Conservation (phyloP, 345 rosid genomes). For the Syzygium jambos region DNA sequence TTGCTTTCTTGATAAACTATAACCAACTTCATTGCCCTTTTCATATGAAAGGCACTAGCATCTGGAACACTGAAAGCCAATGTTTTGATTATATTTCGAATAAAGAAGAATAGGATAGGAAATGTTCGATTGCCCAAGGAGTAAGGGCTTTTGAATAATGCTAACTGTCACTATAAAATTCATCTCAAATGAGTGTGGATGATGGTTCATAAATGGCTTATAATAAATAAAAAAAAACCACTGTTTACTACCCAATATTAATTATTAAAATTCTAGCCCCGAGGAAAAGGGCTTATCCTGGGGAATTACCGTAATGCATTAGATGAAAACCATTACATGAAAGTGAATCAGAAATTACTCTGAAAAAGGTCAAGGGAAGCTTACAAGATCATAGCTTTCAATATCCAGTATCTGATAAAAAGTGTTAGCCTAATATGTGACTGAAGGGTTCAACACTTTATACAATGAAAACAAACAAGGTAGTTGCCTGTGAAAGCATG, state of each 20-base stretch:
- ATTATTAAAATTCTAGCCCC: neutral
- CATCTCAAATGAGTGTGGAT: neutral
- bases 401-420: neutral
- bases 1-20: neutral
- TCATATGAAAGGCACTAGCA: neutral
- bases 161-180: neutral
- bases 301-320: neutral
- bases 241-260: neutral
- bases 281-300: neutral
- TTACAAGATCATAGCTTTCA: neutral
- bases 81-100: neutral
- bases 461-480: neutral
- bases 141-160: neutral
- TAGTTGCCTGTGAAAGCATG: neutral
- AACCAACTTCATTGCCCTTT: neutral
- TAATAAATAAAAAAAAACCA: neutral
- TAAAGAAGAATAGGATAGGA: neutral
- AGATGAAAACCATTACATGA: neutral
- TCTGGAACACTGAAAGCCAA: neutral
- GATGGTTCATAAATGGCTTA: neutral
- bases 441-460: neutral
- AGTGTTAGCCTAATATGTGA: neutral
- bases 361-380: neutral
- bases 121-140: neutral
- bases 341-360: neutral